Conservation (phyloP, 2,329 filamentous ascomycete species). For the Calonectria henricotiae region DNA sequence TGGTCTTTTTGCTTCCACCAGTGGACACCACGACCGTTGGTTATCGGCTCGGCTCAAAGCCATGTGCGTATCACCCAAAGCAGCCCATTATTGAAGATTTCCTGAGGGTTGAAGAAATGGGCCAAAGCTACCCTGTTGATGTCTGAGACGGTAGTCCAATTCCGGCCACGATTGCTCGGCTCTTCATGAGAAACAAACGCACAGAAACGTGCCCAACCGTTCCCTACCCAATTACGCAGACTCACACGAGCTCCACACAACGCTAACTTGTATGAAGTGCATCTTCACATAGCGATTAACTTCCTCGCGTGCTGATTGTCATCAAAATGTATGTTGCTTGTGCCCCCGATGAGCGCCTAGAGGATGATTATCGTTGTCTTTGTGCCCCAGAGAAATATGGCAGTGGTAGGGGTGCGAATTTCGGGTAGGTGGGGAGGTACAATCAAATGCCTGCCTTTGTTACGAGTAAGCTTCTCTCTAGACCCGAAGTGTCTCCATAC, state of each 20-base stretch:
- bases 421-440: constrained; percentile 41
- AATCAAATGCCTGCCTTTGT: constrained; percentile 23
- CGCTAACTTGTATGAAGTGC: constrained; percentile 20
- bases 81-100: background rate
- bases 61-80: background rate
- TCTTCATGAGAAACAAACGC: constrained; percentile 4
- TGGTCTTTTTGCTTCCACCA: constrained; percentile 1
- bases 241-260: constrained; percentile 11
- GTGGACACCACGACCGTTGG: constrained; percentile 8
- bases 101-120: background rate
- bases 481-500: constrained; percentile 34
- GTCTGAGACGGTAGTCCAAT: background rate
- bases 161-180: background rate
- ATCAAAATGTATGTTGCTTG: constrained; percentile 15
- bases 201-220: constrained; percentile 23
- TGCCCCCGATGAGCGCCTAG: constrained; percentile 6
- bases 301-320: constrained; percentile 21
- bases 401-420: constrained; percentile 39
- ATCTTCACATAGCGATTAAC: constrained; percentile 22
- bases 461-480: constrained; percentile 39
- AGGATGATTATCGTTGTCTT: constrained; percentile 18
- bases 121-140: background rate
- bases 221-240: background rate
- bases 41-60: background rate
- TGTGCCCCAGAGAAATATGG: constrained; percentile 25